Percentiles rank a stretch among this genome's conserved stretches.
Evolutionary conservation across 208 protist species (phyloP).

Genomic region (Crithidia thermophila): DNA sequence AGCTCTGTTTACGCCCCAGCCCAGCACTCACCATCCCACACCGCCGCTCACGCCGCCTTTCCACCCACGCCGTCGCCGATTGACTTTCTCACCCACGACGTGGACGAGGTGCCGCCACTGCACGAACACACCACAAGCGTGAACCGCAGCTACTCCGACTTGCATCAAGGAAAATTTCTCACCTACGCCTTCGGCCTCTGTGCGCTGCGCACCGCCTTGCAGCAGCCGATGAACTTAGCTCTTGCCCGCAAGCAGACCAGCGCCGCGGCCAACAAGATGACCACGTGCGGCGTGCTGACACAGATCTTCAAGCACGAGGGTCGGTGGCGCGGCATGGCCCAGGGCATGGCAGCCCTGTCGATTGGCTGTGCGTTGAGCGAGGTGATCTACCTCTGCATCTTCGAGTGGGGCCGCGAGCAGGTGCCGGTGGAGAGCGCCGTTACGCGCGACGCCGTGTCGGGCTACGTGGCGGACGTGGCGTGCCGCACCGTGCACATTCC

Average conservation of each 20-base stretch:
- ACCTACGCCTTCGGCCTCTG: constrained; percentile 67
- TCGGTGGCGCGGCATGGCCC: constrained; percentile 48
- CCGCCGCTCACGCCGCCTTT: neutral
- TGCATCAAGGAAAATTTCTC: constrained; percentile 57
- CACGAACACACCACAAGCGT: constrained; percentile 81
- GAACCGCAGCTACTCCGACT: constrained; percentile 74
- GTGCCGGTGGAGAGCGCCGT: constrained; percentile 33
- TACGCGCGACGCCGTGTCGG: constrained; percentile 56
- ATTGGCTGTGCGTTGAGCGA: constrained; percentile 79
- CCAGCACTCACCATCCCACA: neutral
- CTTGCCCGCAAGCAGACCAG: constrained; percentile 81
- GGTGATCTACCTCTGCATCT: constrained; percentile 75
- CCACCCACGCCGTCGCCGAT: constrained; percentile 9
- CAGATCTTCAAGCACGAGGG: constrained; percentile 58
- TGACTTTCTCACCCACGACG: constrained; percentile 24
- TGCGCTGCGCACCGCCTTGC: constrained; percentile 63
- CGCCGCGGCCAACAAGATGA: constrained; percentile 24
- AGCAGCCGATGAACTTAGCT: constrained; percentile 86
- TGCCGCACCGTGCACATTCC: constrained; percentile 82
- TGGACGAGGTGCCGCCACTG: constrained; percentile 24
- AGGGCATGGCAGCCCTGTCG: constrained; percentile 66
- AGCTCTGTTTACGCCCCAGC: neutral
- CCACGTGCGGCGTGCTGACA: constrained; percentile 43
- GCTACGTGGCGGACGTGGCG: constrained; percentile 62
- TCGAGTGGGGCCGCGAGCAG: constrained; percentile 75